Conservation (phyloP, 768 basidiomycete genomes). For the Rhodosporidiobolus odoratus region DNA sequence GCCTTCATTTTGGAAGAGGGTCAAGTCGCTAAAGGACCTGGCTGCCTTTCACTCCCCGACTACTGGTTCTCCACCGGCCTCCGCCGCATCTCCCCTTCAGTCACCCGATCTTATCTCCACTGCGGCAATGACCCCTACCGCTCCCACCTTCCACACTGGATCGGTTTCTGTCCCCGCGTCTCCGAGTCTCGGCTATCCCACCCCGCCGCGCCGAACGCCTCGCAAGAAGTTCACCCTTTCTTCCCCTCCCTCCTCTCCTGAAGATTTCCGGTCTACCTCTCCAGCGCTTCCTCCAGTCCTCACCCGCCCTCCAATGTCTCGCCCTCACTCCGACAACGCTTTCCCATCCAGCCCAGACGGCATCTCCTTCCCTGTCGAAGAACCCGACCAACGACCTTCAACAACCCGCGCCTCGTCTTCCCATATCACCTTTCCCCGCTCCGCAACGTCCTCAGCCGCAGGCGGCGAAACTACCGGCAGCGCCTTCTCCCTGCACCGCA, state of each 20-base stretch:
- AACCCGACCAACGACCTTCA: not conserved
- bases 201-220: not conserved
- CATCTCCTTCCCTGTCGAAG: not conserved
- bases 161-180: not conserved
- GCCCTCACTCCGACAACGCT: not conserved
- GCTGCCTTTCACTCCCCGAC: not conserved
- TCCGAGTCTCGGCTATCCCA: not conserved
- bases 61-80: not conserved
- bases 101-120: not conserved
- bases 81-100: not conserved
- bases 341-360: not conserved
- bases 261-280: not conserved
- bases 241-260: constrained; percentile 19
- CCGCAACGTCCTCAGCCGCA: not conserved
- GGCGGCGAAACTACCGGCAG: not conserved
- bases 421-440: constrained; percentile 3
- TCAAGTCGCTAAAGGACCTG: constrained; percentile 11
- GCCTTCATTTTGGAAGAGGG: constrained; percentile 22
- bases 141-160: not conserved
- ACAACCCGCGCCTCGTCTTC: not conserved
- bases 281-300: not conserved
- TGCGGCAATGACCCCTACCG: not conserved
- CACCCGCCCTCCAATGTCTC: not conserved
- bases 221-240: constrained; percentile 27
- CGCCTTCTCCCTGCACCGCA: not conserved